phyloP scores from a whole-genome alignment of 225 moss, liverwort and hornwort species.

The Bryum argenteum region DNA sequence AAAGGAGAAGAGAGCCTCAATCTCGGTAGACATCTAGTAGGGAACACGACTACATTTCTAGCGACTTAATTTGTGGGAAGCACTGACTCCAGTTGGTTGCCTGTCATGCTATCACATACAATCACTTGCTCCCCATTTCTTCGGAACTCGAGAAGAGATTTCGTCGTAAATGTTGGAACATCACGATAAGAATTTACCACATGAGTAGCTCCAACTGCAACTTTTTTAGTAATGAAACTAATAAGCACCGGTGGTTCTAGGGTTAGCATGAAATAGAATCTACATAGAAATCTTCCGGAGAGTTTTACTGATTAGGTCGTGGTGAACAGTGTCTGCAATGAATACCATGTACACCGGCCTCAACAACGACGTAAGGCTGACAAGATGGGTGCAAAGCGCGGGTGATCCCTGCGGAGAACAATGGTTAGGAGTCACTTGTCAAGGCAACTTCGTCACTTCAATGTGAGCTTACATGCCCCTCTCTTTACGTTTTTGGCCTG shows the following conservation, averaged over 20 bases:
- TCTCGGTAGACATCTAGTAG: too few species aligned
- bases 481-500: too few species aligned
- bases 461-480: slow-evolving; percentile 37
- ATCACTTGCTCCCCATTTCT: background rate
- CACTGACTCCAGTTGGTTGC: too few species aligned
- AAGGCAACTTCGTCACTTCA: slow-evolving; percentile 35
- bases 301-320: background rate
- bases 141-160: background rate
- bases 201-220: background rate
- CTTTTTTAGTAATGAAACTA: too few species aligned
- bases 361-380: slow-evolving; percentile 29
- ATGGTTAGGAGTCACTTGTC: slow-evolving; percentile 51
- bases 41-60: too few species aligned
- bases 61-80: too few species aligned
- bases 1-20: too few species aligned
- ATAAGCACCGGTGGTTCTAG: too few species aligned
- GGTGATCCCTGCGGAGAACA: slow-evolving; percentile 51
- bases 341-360: slow-evolving; percentile 41
- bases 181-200: background rate
- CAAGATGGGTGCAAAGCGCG: slow-evolving; percentile 48
- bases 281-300: too few species aligned
- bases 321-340: slow-evolving; percentile 40
- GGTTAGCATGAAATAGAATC: too few species aligned
- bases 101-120: background rate
- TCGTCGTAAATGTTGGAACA: background rate